Percentiles rank a stretch among this genome's conserved stretches.
Conservation (phyloP, 768 basidiomycete genomes). For the Gymnopilus dilepis region DNA sequence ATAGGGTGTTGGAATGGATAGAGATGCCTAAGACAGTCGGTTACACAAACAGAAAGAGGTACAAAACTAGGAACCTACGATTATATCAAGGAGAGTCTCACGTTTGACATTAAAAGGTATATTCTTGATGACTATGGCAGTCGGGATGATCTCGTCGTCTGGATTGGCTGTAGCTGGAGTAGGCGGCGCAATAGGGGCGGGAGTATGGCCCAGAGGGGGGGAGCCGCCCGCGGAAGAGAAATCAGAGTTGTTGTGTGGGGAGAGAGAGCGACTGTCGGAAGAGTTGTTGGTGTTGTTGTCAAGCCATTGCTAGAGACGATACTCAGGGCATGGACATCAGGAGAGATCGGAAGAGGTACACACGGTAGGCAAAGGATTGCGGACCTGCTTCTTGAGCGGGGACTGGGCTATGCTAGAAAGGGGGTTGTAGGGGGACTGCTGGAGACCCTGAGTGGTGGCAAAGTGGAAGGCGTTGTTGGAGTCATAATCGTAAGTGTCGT, state of each 20-base stretch:
- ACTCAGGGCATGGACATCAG: conserved; percentile 25
- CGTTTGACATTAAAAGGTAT: conserved; percentile 99
- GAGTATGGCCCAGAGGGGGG: conserved; percentile 61
- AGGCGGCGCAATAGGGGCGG: conserved; percentile 42
- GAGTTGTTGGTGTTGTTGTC: conserved; percentile 65
- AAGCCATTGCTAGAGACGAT: conserved; percentile 78
- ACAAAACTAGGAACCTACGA: conserved; percentile 62
- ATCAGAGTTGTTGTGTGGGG: conserved; percentile 87
- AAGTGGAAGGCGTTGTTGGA: conserved; percentile 66
- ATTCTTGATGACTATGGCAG: conserved; percentile 99
- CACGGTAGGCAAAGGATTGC: conserved; percentile 78
- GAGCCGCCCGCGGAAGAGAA: conserved; percentile 89
- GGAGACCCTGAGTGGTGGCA: conserved; percentile 59
- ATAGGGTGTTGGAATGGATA: conserved; percentile 95
- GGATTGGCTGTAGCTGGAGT: conserved; percentile 52
- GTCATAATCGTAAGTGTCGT: conserved; percentile 88
- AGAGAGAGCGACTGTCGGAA: conserved; percentile 80
- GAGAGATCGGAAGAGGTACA: conserved; percentile 38
- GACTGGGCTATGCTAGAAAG: conserved; percentile 63
- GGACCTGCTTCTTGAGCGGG: conserved; percentile 75
- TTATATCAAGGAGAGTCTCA: conserved; percentile 95
- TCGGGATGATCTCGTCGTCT: conserved; percentile 96
- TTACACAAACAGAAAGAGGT: conserved; percentile 21
- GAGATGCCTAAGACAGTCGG: conserved; percentile 64
- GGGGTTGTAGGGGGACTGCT: conserved; percentile 64